These are phyloP conservation scores for Candida montana DNA, from an alignment of 805 yeast genomes.

Conservation along the genomic window DNA sequence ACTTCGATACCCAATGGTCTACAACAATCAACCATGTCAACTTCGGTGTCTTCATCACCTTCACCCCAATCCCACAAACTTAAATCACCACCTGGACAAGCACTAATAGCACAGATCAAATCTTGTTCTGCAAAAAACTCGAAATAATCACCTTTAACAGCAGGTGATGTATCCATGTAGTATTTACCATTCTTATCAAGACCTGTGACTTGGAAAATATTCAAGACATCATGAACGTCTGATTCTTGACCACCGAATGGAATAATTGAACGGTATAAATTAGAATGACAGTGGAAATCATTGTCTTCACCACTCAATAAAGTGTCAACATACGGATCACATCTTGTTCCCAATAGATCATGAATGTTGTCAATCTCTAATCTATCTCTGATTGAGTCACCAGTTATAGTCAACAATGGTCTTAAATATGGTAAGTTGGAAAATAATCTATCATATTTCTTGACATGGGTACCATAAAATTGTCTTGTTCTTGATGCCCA, in stretches of 20 bases:
- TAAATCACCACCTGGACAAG: conserved; percentile 69
- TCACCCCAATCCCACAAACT: conserved; percentile 72
- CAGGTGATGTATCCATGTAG: conserved; percentile 68
- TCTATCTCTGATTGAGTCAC: conserved; percentile 52
- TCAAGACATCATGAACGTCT: conserved; percentile 65
- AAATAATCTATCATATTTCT: conserved; percentile 59
- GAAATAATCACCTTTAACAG: conserved; percentile 52
- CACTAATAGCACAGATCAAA: conserved; percentile 55
- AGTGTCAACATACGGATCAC: conserved; percentile 66
- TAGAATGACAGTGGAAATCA: conserved; percentile 64
- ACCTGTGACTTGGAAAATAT: conserved; percentile 67
- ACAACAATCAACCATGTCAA: conserved; percentile 56
- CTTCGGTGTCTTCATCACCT: conserved; percentile 37
- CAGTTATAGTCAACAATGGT: conserved; percentile 60
- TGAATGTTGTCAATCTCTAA: conserved; percentile 61
- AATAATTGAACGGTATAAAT: conserved; percentile 51
- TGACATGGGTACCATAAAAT: conserved; percentile 57
- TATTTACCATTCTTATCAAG: conserved; percentile 60
- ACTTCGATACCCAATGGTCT: conserved; percentile 61
- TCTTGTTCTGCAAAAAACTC: conserved; percentile 67
- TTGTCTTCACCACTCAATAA: conserved; percentile 58
- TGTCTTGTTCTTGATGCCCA: conserved; percentile 72
- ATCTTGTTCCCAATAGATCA: conserved; percentile 62
- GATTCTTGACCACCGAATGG: conserved; percentile 59
- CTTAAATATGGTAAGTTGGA: conserved; percentile 60